Evolutionary conservation across 2,329 filamentous ascomycete genomes (phyloP), one percentile per base, ranked within the genome.

Genomic region (Sphaerostilbella broomeana): DNA sequence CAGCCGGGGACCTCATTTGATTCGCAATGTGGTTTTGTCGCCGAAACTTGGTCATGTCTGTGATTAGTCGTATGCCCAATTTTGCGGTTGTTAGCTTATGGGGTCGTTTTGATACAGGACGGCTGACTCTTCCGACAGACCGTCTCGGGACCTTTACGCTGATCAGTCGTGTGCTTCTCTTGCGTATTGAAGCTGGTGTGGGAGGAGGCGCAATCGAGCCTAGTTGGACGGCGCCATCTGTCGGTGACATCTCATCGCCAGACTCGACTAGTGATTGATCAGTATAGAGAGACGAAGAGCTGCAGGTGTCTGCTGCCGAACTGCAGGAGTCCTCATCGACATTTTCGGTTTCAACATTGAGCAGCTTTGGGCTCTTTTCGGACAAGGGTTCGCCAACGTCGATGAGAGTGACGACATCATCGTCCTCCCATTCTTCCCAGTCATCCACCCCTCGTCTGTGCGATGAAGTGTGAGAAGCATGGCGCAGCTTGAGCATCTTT

Each of bases 31-130:
- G 69, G 56, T 54, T 68, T 48, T 57, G 59, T 19, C 65, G 64
- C 18, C 63, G 74, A 55, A 68, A 67, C 45, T 59, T 65, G 45
- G 76, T 65, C 66, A 86, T 81, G 53, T 81, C 80, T 2, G 84
- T 88, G 47, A 86, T 77, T 15, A 87, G 58, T 47, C 68, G 80
- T 53, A 85, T 84, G 10, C 79, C 79, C 7, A 74, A 75, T 59
- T 72, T 69, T 40, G 70, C 68, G 56, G 80, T 76, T 53, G 79
- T 68, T 16, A 70, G 68, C 51, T 75, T 76, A 51, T 83, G 78
- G 37, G 78, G 69, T 11, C 20, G 72, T 70, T 72, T 72, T 4
- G 79, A 84, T 53, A 72, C 80, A 16, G 73, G 55, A 7, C 73
- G 64, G 30, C 57, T 60, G 20, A 70, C 52, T 39, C 60, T 69